phyloP scores from a whole-genome alignment of 1,284 basidiomycete genomes.

The Moesziomyces parantarcticus region DNA sequence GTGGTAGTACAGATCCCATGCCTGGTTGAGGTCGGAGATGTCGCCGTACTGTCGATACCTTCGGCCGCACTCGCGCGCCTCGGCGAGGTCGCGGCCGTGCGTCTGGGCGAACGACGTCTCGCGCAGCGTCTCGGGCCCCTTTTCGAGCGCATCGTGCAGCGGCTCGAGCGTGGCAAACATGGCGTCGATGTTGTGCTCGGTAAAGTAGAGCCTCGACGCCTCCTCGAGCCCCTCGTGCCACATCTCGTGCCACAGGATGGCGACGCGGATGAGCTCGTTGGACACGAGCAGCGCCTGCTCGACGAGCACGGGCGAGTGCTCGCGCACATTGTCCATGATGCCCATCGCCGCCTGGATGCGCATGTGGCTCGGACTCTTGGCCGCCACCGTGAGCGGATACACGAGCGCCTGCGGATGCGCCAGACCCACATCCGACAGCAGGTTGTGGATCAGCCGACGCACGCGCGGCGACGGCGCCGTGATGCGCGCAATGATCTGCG shows the following conservation, averaged over 20 bases:
- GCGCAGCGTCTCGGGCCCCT: constrained; percentile 93
- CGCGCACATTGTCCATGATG: constrained; percentile 94
- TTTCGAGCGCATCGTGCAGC: constrained; percentile 91
- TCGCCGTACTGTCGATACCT: constrained; percentile 89
- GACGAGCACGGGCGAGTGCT: constrained; percentile 89
- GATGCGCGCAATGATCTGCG: constrained; percentile 98
- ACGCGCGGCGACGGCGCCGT: constrained; percentile 92
- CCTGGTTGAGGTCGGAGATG: constrained; percentile 87
- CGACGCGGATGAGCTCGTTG: constrained; percentile 94
- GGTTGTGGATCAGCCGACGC: constrained; percentile 86
- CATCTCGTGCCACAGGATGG: constrained; percentile 98
- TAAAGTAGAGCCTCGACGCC: constrained; percentile 95
- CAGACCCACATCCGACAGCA: constrained; percentile 92
- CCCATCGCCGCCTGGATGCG: constrained; percentile 84
- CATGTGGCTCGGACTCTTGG: constrained; percentile 88
- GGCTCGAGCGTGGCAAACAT: constrained; percentile 97
- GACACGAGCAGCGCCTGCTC: constrained; percentile 92
- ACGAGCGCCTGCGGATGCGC: constrained; percentile 98
- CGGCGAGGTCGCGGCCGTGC: constrained; percentile 90
- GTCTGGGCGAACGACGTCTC: constrained; percentile 96
- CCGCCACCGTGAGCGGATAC: constrained; percentile 97
- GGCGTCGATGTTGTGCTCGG: constrained; percentile 96
- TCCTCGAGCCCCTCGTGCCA: constrained; percentile 99
- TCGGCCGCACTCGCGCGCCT: constrained; percentile 91
- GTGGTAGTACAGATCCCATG: constrained; percentile 99